These are phyloP conservation scores for Pseudozyma thailandica DNA, from an alignment of 1,284 basidiomycete species.

Conservation along the genomic window DNA sequence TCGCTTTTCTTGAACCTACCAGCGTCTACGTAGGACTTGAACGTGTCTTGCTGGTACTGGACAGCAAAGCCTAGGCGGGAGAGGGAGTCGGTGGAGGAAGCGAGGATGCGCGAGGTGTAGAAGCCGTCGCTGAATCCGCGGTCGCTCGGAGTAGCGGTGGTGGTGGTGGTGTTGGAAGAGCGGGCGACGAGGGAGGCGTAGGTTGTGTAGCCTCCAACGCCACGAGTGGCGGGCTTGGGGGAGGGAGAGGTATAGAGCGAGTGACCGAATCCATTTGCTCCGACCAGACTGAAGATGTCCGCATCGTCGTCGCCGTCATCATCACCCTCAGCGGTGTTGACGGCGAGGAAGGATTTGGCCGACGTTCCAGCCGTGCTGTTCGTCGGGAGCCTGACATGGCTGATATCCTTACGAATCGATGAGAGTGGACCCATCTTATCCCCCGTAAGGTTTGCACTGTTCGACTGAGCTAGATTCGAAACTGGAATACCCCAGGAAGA, in stretches of 20 bases:
- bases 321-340: not conserved
- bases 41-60: conserved; percentile 74
- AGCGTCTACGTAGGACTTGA: conserved; percentile 37
- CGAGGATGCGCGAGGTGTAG: conserved; percentile 75
- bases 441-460: conserved; percentile 9
- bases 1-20: conserved; percentile 24
- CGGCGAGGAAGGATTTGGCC: conserved; percentile 26
- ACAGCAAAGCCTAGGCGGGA: conserved; percentile 76
- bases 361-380: conserved; percentile 12
- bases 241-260: conserved; percentile 15
- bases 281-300: conserved; percentile 18
- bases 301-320: conserved; percentile 16
- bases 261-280: conserved; percentile 33
- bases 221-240: conserved; percentile 5
- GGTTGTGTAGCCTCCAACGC: conserved; percentile 31
- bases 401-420: conserved; percentile 27
- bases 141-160: conserved; percentile 72
- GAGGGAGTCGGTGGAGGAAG: conserved; percentile 70
- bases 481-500: conserved; percentile 55
- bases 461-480: conserved; percentile 7
- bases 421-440: conserved; percentile 18
- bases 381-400: conserved; percentile 22
- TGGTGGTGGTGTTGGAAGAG: conserved; percentile 10
- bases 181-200: conserved; percentile 10
- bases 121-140: conserved; percentile 76